A percentile compares a stretch with the other conserved stretches of the same genome.
Evolutionary conservation across 371 early-diverging fungal genomes (phyloP).

Genomic region (Haplosporangium sp.): DNA sequence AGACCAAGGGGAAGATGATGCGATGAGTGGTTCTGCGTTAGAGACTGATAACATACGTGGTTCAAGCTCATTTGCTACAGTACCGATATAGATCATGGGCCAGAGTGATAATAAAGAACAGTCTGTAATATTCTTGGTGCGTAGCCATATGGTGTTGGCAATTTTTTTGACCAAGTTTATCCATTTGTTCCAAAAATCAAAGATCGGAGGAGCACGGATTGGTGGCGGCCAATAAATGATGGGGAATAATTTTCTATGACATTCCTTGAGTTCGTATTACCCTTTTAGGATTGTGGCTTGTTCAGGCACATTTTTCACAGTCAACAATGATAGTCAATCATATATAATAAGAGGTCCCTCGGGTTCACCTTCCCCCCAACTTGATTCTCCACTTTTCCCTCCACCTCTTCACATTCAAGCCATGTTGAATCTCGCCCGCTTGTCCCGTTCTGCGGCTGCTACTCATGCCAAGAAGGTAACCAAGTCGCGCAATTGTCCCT

Average conservation of each 20-base stretch:
- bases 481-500: background rate
- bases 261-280: slow-evolving; percentile 13
- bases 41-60: slow-evolving; percentile 2
- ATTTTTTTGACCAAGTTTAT: background rate
- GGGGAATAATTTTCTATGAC: background rate
- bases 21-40: background rate
- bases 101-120: slow-evolving; percentile 1
- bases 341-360: slow-evolving; percentile 9
- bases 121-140: background rate
- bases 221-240: slow-evolving; percentile 1
- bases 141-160: too few relatives aligned
- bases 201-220: slow-evolving; percentile 2
- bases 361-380: slow-evolving; percentile 8
- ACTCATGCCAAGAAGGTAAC: slow-evolving; percentile 46
- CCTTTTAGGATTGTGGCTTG: slow-evolving; percentile 26
- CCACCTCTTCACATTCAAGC: slow-evolving; percentile 10
- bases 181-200: background rate
- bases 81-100: background rate
- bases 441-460: slow-evolving; percentile 47
- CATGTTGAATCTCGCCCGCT: slow-evolving; percentile 55
- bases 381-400: slow-evolving; percentile 14
- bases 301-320: background rate
- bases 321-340: slow-evolving; percentile 29
- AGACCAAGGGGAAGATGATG: slow-evolving; percentile 5
- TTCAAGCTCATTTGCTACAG: background rate